phyloP scores from a whole-genome alignment of 805 yeast genomes.

The Hanseniaspora clermontiae region DNA sequence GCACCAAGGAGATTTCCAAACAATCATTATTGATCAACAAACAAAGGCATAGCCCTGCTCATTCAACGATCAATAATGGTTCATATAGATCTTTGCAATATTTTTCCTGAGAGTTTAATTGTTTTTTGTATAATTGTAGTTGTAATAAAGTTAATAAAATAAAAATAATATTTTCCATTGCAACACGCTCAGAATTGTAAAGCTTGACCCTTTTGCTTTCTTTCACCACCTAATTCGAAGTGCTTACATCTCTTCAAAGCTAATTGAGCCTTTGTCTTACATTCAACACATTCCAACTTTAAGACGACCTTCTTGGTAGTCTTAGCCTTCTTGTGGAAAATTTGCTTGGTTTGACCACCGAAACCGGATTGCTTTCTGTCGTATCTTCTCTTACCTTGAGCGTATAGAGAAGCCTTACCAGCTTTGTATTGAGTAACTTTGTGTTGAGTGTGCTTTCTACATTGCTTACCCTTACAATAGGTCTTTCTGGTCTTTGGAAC shows the following conservation, averaged over 20 bases:
- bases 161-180: neutral
- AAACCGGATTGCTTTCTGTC: conserved; percentile 99
- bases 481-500: conserved; percentile 99
- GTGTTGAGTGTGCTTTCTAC: conserved; percentile 99
- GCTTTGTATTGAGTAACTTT: conserved; percentile 99
- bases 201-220: conserved; percentile 99
- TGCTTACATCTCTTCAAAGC: conserved; percentile 99
- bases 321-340: conserved; percentile 99
- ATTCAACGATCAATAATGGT: neutral
- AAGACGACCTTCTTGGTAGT: conserved; percentile 99
- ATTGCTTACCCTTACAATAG: conserved; percentile 98
- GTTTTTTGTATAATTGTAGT: neutral
- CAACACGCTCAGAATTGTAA: conserved; percentile 73
- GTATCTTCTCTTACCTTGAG: conserved; percentile 99
- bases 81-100: neutral
- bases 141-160: neutral
- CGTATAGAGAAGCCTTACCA: conserved; percentile 98
- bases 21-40: neutral
- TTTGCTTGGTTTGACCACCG: conserved; percentile 99
- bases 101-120: neutral
- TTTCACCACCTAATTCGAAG: conserved; percentile 99
- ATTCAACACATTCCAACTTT: conserved; percentile 95
- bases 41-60: neutral
- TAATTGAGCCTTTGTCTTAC: conserved; percentile 98
- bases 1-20: neutral